Percentiles rank a stretch among this genome's conserved stretches.
Evolutionary conservation across 2,329 filamentous ascomycete genomes (phyloP).

Genomic region (Colletotrichum horii): DNA sequence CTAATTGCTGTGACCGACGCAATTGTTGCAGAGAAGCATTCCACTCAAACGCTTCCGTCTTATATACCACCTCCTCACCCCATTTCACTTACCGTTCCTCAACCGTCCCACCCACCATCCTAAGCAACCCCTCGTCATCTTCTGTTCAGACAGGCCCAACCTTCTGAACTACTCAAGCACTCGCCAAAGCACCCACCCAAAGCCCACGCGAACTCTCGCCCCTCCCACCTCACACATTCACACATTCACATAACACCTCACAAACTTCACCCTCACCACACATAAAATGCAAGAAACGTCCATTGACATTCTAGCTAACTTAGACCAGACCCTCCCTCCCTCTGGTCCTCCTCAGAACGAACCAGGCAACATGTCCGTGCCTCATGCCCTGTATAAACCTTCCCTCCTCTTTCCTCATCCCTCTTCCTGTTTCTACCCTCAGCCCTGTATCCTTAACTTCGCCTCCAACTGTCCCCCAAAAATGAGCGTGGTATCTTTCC

Average conservation of each 20-base stretch:
- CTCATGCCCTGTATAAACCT: background rate
- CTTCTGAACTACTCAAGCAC: too few relatives aligned
- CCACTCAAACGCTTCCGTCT: background rate
- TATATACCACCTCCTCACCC: background rate
- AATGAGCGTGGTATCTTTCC: slow-evolving; percentile 14
- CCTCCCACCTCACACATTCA: background rate
- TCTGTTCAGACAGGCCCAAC: too few relatives aligned
- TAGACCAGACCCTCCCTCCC: too few relatives aligned
- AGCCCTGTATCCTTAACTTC: background rate
- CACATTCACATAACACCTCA: background rate
- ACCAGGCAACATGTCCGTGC: rapidly evolving
- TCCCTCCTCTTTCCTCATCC: background rate
- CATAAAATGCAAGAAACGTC: background rate
- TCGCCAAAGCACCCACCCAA: too few relatives aligned
- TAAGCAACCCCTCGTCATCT: background rate
- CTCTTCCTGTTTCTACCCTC: background rate
- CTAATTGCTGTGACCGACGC: too few relatives aligned
- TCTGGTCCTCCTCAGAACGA: background rate
- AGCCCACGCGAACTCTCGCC: too few relatives aligned
- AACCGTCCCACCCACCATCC: too few relatives aligned
- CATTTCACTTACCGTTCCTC: background rate
- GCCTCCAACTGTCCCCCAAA: background rate
- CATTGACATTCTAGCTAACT: background rate
- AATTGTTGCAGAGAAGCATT: background rate
- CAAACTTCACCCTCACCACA: background rate